phyloP scores from a whole-genome alignment of 306 rosid genomes.

The Quercus parvula region DNA sequence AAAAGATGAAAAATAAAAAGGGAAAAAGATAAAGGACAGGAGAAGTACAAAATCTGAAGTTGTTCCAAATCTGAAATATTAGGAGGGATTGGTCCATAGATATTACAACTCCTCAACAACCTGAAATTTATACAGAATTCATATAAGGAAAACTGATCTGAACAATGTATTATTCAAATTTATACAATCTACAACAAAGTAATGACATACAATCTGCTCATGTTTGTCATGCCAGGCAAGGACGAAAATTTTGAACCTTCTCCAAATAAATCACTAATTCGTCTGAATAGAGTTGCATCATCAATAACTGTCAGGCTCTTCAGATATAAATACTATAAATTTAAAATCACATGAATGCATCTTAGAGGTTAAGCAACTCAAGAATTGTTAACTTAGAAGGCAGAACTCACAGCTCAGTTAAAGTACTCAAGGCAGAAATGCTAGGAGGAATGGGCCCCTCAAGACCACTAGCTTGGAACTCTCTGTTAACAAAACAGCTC shows the following conservation, averaged over 20 bases:
- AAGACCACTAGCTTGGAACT: conserved; percentile 31
- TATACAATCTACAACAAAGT: neutral
- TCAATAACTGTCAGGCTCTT: neutral
- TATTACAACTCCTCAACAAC: conserved; percentile 27
- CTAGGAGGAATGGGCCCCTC: conserved; percentile 22
- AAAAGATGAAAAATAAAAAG: no score
- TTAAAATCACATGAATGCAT: neutral
- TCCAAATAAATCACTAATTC: conserved; percentile 20
- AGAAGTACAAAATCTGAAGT: neutral
- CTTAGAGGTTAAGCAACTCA: neutral
- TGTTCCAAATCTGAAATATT: neutral
- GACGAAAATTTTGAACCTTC: conserved; percentile 3
- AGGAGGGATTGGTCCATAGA: neutral
- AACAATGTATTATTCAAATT: neutral
- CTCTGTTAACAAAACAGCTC: conserved; percentile 13
- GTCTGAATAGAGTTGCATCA: conserved; percentile 13
- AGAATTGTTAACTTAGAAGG: neutral
- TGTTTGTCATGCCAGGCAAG: neutral
- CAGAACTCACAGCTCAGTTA: conserved; percentile 21
- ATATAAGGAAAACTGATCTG: neutral
- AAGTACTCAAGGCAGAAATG: conserved; percentile 11
- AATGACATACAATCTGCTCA: conserved; percentile 2
- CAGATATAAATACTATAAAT: neutral
- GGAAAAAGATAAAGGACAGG: neutral
- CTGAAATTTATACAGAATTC: neutral